Conservation (phyloP, 306 rosid genomes). For the Luffa aegyptiaca region DNA sequence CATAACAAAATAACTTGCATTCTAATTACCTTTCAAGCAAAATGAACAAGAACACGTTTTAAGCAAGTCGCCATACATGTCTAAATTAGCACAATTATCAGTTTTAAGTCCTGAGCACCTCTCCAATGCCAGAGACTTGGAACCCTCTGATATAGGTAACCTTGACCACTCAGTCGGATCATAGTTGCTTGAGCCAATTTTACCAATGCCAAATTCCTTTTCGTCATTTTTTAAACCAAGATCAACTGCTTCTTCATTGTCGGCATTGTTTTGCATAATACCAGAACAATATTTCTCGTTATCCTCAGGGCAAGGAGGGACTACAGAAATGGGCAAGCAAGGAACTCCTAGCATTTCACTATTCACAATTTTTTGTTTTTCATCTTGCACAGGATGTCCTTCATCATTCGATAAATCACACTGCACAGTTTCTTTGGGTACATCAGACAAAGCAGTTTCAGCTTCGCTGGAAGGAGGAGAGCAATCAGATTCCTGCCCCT, state of each 20-base stretch:
- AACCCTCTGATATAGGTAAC: slow-evolving; percentile 24
- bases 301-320: slow-evolving; percentile 8
- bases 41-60: slow-evolving; percentile 66
- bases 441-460: not conserved
- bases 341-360: slow-evolving; percentile 22
- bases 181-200: slow-evolving; percentile 16
- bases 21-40: slow-evolving; percentile 68
- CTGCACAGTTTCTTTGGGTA: not conserved
- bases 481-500: slow-evolving; percentile 12
- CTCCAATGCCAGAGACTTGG: slow-evolving; percentile 34
- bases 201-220: slow-evolving; percentile 8
- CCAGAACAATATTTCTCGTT: slow-evolving; percentile 13
- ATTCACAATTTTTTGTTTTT: not conserved
- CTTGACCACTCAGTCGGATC: slow-evolving; percentile 15
- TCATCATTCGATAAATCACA: slow-evolving; percentile 6
- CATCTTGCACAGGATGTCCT: not conserved
- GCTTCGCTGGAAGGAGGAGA: slow-evolving; percentile 21
- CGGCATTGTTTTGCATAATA: slow-evolving; percentile 6
- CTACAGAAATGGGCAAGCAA: slow-evolving; percentile 12
- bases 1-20: not conserved
- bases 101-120: slow-evolving; percentile 41
- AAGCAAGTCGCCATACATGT: slow-evolving; percentile 24
- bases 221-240: slow-evolving; percentile 18
- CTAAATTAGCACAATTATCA: slow-evolving; percentile 15
- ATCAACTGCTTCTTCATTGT: slow-evolving; percentile 18